A percentile compares a stretch with the other conserved stretches of the same genome.
Evolutionary conservation across 2,329 filamentous ascomycete species (phyloP).

Genomic region (Calonectria multiphialidica): DNA sequence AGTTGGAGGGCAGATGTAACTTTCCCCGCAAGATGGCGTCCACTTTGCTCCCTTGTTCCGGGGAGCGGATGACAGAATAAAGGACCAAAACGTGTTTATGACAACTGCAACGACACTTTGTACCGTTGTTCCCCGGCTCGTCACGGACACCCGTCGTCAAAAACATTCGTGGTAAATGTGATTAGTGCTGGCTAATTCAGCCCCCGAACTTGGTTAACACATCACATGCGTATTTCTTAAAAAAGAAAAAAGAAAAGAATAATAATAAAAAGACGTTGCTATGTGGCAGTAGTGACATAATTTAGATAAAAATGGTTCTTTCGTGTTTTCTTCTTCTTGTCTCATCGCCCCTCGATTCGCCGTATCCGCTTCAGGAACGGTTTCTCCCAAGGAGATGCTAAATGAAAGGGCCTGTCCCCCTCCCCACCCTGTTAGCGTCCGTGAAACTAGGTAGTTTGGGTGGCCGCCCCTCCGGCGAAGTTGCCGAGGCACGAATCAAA

Average conservation of each 20-base stretch:
- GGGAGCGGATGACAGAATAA: not conserved
- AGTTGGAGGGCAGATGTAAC: slow-evolving; percentile 15
- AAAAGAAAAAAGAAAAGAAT: too few relatives aligned
- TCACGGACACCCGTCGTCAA: too few relatives aligned
- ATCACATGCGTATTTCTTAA: too few relatives aligned
- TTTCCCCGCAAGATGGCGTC: slow-evolving; percentile 8
- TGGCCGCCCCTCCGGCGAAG: not conserved
- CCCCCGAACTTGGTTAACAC: too few relatives aligned
- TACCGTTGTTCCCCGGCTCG: too few relatives aligned
- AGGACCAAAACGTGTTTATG: not conserved
- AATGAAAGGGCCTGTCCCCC: not conserved
- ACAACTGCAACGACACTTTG: not conserved
- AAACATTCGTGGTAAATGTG: too few relatives aligned
- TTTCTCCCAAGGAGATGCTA: not conserved
- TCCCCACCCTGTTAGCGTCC: not conserved
- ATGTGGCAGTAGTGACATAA: too few relatives aligned
- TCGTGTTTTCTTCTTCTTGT: not conserved
- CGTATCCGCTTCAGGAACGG: not conserved
- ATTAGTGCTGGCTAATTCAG: too few relatives aligned
- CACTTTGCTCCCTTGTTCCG: not conserved
- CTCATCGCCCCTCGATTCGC: not conserved
- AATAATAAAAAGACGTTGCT: too few relatives aligned
- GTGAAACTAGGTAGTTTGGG: not conserved
- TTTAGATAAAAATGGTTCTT: too few relatives aligned
- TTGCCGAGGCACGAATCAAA: not conserved